Conservation (phyloP, 2,329 filamentous ascomycete genomes). For the Chalara sp. region DNA sequence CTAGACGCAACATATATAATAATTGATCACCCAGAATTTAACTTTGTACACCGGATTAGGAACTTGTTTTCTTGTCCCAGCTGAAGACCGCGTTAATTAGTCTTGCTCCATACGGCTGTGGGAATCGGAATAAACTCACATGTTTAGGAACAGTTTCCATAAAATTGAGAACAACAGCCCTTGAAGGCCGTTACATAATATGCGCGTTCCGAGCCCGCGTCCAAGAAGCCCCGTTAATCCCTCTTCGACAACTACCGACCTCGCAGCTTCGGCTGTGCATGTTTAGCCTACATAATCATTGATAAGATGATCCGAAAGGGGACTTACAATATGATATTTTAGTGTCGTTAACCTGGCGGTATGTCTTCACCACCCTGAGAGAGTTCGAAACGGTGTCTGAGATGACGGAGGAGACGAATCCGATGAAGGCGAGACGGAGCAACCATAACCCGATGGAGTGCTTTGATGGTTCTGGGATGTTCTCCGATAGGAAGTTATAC, state of each 20-base stretch:
- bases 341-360: slow-evolving; percentile 42
- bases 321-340: slow-evolving; percentile 38
- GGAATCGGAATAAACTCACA: slow-evolving; percentile 29
- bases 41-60: not conserved
- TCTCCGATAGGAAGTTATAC: slow-evolving; percentile 38
- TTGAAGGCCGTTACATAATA: slow-evolving; percentile 41
- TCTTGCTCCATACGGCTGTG: not conserved
- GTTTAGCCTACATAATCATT: not conserved
- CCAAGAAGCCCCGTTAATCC: slow-evolving; percentile 37
- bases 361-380: slow-evolving; percentile 40
- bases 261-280: slow-evolving; percentile 34
- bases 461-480: slow-evolving; percentile 34
- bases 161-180: slow-evolving; percentile 41
- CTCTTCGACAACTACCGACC: slow-evolving; percentile 33
- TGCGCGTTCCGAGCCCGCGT: slow-evolving; percentile 39
- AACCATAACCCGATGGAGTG: slow-evolving; percentile 35
- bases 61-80: slow-evolving; percentile 10
- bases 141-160: slow-evolving; percentile 41
- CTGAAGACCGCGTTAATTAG: slow-evolving; percentile 2
- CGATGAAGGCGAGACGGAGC: slow-evolving; percentile 35
- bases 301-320: no score
- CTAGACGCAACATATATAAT: no score
- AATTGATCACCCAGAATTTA: no score
- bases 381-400: slow-evolving; percentile 42
- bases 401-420: slow-evolving; percentile 37